Percentiles rank a stretch among this genome's conserved stretches.
Evolutionary conservation across 2,329 filamentous ascomycete genomes (phyloP).

Genomic region (Cladorrhinum sp.): DNA sequence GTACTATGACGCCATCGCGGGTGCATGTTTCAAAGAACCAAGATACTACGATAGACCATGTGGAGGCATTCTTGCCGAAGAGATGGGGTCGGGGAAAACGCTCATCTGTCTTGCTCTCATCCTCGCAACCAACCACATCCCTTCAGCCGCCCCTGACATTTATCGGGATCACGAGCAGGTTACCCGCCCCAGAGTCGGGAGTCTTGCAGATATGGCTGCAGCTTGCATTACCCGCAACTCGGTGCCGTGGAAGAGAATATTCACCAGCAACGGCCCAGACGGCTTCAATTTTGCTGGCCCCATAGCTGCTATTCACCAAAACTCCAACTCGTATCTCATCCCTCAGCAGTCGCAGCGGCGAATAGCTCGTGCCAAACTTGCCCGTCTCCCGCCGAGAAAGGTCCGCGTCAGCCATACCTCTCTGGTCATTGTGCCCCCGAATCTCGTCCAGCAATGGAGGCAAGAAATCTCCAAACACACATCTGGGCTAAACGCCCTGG

Average conservation of each 20-base stretch:
- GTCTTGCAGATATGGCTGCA: conserved; percentile 73
- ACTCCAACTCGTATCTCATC: conserved; percentile 58
- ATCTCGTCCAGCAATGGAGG: conserved; percentile 80
- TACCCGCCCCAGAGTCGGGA: conserved; percentile 49
- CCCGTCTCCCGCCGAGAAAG: conserved; percentile 32
- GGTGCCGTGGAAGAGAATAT: conserved; percentile 66
- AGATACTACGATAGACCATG: conserved; percentile 68
- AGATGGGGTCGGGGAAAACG: conserved; percentile 84
- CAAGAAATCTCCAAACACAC: conserved; percentile 79
- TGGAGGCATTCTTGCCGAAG: conserved; percentile 77
- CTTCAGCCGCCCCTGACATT: conserved; percentile 62
- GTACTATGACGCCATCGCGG: conserved; percentile 67
- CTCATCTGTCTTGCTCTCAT: conserved; percentile 78
- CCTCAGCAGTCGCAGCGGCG: conserved; percentile 32
- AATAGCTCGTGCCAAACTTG: neutral
- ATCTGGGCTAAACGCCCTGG: conserved; percentile 59
- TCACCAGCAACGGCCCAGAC: conserved; percentile 48
- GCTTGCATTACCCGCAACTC: conserved; percentile 63
- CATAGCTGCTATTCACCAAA: conserved; percentile 52
- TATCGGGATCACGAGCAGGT: conserved; percentile 45
- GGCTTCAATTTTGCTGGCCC: conserved; percentile 55
- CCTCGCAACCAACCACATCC: conserved; percentile 68
- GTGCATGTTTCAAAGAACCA: conserved; percentile 61
- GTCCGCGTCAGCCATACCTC: conserved; percentile 67
- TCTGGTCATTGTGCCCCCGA: conserved; percentile 76